Percentiles rank a stretch among this genome's conserved stretches.
Evolutionary conservation across 2,329 filamentous ascomycete species (phyloP).

Genomic region (Ophiocordyceps australis): DNA sequence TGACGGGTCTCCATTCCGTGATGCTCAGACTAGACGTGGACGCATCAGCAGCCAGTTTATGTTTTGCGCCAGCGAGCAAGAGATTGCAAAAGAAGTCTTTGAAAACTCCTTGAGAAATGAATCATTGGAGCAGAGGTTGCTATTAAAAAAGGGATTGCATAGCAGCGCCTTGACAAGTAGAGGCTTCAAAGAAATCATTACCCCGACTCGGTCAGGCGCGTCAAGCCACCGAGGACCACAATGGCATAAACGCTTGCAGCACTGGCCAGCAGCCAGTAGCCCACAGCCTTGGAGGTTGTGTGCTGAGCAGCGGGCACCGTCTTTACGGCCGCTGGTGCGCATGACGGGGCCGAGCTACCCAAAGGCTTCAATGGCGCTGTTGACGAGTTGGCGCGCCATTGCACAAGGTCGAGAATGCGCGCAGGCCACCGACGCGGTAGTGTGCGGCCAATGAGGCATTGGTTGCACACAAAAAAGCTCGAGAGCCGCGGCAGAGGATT

Average conservation of each 20-base stretch:
- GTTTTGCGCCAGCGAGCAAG: too few species aligned
- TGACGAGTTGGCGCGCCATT: slow-evolving; percentile 19
- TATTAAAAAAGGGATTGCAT: too few species aligned
- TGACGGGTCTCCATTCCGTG: slow-evolving; percentile 96
- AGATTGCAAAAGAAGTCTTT: too few species aligned
- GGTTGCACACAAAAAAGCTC: slow-evolving; percentile 26
- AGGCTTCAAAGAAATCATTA: too few species aligned
- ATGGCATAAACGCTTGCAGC: slow-evolving; percentile 93
- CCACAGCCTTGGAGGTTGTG: slow-evolving; percentile 58
- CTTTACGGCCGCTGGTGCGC: slow-evolving; percentile 2
- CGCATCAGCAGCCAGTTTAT: too few species aligned
- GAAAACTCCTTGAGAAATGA: too few species aligned
- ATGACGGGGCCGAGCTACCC: too few species aligned
- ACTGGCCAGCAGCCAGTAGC: slow-evolving; percentile 83
- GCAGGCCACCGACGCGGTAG: slow-evolving; percentile 14
- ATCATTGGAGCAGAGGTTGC: background rate
- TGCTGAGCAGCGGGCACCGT: slow-evolving; percentile 22
- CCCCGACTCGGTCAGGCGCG: slow-evolving; percentile 90
- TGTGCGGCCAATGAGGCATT: slow-evolving; percentile 26
- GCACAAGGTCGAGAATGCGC: slow-evolving; percentile 19
- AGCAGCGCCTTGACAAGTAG: too few species aligned
- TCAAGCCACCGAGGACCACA: slow-evolving; percentile 86
- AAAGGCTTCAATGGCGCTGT: slow-evolving; percentile 10
- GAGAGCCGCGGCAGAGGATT: slow-evolving; percentile 18
- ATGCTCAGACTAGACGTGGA: slow-evolving; percentile 58